Base-by-base conservation (phyloP, 495 filamentous ascomycete genomes). In the Talaromyces adpressus region DNA sequence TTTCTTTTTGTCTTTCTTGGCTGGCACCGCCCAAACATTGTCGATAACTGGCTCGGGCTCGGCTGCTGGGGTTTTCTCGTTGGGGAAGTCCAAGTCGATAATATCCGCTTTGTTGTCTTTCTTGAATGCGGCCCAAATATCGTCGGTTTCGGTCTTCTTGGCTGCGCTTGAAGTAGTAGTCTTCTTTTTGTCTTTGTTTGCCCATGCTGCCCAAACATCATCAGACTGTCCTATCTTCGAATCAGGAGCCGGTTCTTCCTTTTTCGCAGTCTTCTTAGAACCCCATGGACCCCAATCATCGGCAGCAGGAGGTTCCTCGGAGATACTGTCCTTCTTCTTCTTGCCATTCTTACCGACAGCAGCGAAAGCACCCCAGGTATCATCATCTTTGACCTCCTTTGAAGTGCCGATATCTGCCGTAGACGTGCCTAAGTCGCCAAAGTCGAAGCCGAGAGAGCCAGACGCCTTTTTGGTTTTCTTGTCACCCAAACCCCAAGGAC, bases 391-490 rank as follows among this genome's bases (percentile, higher is more conserved):
- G 47, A 66, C 67, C 25, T 69, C 67, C 25, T 71, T 69, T 2
- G 63, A 18, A 52, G 36, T 36, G 27, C 34, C 59, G 18, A 47
- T 25, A 59, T 64, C 61, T 45, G 64, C 63, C 11, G 63, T 61
- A 25, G 74, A 65, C 41, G 66, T 66, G 22, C 73, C 76, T 30
- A 80, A 70, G 64, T 78, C 71, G 23, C 77, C 77, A 70, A 82
- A 81, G 34, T 80, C 77, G 53, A 83, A 82, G 3, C 72, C 80
- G 30, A 71, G 70, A 23, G 52, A 29, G 22, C 52, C 52, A 4
- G 75, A 63, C 20, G 67, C 64, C 47, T 64, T 70, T 18, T 75
- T 77, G 1, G 73, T 78, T 59, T 76, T 80, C 49, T 65, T 67
- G 54, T 67, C 67, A 20, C 63, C 62, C 47, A 72, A 68, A 16